These are phyloP conservation scores for Pichia phayaonensis DNA, from an alignment of 805 yeast species.

Conservation along the genomic window DNA sequence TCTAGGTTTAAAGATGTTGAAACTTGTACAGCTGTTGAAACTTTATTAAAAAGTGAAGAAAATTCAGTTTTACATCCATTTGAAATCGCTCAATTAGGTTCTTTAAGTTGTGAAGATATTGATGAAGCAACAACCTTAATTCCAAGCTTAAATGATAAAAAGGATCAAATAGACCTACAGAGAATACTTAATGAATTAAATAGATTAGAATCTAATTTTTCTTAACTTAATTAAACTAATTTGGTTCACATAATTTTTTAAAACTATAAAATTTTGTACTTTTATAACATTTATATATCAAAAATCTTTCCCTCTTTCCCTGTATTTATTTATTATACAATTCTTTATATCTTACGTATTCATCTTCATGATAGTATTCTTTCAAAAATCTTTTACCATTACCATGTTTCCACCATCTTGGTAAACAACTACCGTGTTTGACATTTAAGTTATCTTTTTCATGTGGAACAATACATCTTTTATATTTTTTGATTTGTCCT, in stretches of 20 bases:
- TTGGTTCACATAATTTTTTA: background rate
- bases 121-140: constrained; percentile 93
- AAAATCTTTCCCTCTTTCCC: background rate
- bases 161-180: constrained; percentile 80
- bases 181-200: constrained; percentile 82
- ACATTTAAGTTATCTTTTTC: constrained; percentile 37
- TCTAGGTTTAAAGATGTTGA: constrained; percentile 88
- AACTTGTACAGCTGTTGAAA: constrained; percentile 90
- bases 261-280: background rate
- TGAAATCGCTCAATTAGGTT: constrained; percentile 82
- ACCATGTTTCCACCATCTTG: constrained; percentile 71
- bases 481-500: constrained; percentile 38
- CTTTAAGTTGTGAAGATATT: constrained; percentile 89
- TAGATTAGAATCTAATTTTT: constrained; percentile 41
- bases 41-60: constrained; percentile 66
- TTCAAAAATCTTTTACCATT: constrained; percentile 51
- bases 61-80: constrained; percentile 83
- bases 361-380: constrained; percentile 30
- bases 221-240: constrained; percentile 8
- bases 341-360: constrained; percentile 14
- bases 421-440: constrained; percentile 50
- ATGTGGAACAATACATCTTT: constrained; percentile 44
- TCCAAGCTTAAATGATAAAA: constrained; percentile 78
- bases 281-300: background rate
- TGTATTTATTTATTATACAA: background rate